These are phyloP conservation scores for Mangifera indica DNA, from an alignment of 345 rosid species.

Conservation along the genomic window DNA sequence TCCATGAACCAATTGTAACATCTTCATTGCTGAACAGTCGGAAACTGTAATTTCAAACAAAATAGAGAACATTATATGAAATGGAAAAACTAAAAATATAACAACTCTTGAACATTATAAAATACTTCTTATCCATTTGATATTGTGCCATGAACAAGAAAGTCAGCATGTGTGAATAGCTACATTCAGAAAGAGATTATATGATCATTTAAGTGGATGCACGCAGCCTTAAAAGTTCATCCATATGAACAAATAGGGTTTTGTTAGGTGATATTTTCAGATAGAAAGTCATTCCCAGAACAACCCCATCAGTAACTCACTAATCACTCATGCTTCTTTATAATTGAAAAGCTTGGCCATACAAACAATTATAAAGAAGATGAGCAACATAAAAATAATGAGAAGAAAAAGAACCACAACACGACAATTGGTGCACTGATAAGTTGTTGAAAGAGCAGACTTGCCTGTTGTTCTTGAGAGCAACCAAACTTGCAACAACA, in stretches of 20 bases:
- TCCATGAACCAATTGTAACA: constrained; percentile 96
- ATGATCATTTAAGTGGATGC: background rate
- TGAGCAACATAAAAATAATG: background rate
- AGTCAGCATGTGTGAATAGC: background rate
- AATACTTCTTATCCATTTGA: background rate
- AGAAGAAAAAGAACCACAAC: background rate
- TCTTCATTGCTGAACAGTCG: constrained; percentile 98
- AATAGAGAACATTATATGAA: background rate
- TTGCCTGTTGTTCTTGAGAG: constrained; percentile 78
- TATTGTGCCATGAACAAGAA: background rate
- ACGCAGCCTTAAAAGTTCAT: background rate
- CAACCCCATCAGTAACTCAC: constrained; percentile 1
- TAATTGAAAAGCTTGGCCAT: background rate
- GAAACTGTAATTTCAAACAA: constrained; percentile 51
- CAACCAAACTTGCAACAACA: constrained; percentile 75
- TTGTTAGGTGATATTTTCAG: background rate
- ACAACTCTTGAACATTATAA: background rate
- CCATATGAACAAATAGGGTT: background rate
- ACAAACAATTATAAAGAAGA: background rate
- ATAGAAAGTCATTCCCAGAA: background rate
- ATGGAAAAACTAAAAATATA: background rate
- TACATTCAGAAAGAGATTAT: background rate
- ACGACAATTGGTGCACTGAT: background rate
- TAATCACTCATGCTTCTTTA: background rate
- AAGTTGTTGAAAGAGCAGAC: constrained; percentile 20